Conservation (phyloP, 2,329 filamentous ascomycete species). For the Xylariaceae sp. region DNA sequence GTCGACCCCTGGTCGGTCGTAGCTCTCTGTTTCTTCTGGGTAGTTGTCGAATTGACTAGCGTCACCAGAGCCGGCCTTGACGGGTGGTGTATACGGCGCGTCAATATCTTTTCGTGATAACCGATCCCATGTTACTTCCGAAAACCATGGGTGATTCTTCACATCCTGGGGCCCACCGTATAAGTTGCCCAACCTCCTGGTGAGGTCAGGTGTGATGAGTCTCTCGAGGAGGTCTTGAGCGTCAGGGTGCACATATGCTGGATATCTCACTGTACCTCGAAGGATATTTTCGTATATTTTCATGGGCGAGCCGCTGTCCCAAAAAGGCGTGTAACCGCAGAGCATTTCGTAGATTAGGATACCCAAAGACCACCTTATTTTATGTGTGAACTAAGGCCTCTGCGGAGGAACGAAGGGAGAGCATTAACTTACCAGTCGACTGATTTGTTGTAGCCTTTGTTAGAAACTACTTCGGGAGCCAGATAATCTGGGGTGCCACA, state of each 20-base stretch:
- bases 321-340: conserved; percentile 97
- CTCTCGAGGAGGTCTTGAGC: conserved; percentile 88
- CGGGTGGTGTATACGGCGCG: conserved; percentile 92
- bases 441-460: conserved; percentile 99
- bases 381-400: conserved; percentile 6
- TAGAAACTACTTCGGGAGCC: conserved; percentile 95
- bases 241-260: conserved; percentile 89
- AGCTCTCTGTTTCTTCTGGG: conserved; percentile 91
- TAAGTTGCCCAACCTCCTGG: conserved; percentile 89
- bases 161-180: conserved; percentile 88
- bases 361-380: conserved; percentile 85
- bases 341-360: conserved; percentile 99
- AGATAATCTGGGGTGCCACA: conserved; percentile 97
- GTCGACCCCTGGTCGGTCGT: conserved; percentile 72
- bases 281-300: conserved; percentile 99
- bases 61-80: conserved; percentile 88
- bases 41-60: conserved; percentile 98
- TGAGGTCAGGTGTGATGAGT: conserved; percentile 89
- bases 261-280: conserved; percentile 92
- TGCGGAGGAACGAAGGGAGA: conserved; percentile 5
- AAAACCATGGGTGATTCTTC: conserved; percentile 93
- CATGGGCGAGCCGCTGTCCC: conserved; percentile 95
- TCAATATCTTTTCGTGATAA: conserved; percentile 95
- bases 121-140: conserved; percentile 96
- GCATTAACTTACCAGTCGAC: conserved; percentile 80